Percentiles rank a stretch among this genome's conserved stretches.
phyloP scores from a whole-genome alignment of 345 rosid species.

The Brassica rapa region DNA sequence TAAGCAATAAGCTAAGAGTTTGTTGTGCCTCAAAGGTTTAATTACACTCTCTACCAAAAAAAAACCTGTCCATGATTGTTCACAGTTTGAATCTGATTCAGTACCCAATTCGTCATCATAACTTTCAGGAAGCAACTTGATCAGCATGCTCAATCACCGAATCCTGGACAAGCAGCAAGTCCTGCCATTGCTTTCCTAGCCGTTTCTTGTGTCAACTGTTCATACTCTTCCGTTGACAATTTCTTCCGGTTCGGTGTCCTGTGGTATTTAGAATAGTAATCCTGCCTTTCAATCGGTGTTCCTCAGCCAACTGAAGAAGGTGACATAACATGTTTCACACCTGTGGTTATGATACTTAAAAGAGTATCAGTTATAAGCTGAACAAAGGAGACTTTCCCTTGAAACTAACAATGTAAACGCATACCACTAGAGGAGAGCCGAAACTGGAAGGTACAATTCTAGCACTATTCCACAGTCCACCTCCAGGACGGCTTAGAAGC shows the following conservation, averaged over 20 bases:
- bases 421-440: too few relatives aligned
- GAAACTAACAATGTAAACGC: background rate
- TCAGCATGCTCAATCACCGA: too few relatives aligned
- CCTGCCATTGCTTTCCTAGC: conserved; percentile 66
- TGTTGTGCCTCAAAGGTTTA: too few relatives aligned
- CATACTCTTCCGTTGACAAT: conserved; percentile 70
- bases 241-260: conserved; percentile 53
- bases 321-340: background rate
- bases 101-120: too few relatives aligned
- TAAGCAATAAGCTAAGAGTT: background rate
- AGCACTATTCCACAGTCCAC: too few relatives aligned
- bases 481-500: too few relatives aligned
- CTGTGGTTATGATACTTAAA: background rate
- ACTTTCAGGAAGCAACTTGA: too few relatives aligned
- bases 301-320: conserved; percentile 28
- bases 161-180: conserved; percentile 49
- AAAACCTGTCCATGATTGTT: too few relatives aligned
- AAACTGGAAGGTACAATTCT: too few relatives aligned
- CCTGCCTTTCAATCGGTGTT: conserved; percentile 25
- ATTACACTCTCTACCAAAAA: too few relatives aligned
- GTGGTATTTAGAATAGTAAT: conserved; percentile 78
- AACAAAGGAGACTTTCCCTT: background rate
- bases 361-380: background rate
- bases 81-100: too few relatives aligned
- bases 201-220: conserved; percentile 72